These are phyloP conservation scores for Pseudovirgaria hyperparasitica DNA, from an alignment of 2,329 filamentous ascomycete species.

Conservation along the genomic window DNA sequence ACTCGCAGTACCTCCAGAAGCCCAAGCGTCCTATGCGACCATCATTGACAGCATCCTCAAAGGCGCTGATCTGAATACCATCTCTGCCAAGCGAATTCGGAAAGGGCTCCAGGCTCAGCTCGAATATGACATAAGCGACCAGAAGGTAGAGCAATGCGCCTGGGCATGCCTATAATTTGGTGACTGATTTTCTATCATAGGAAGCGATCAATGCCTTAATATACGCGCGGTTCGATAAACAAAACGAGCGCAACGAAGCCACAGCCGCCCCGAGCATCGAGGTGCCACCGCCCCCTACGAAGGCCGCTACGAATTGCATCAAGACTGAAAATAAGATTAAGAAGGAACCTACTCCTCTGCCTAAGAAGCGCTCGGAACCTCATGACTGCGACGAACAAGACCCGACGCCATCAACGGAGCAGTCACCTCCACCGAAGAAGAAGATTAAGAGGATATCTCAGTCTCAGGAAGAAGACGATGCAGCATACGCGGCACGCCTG, in stretches of 20 bases:
- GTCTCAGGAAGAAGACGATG: conserved; percentile 64
- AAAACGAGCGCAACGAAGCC: conserved; percentile 18
- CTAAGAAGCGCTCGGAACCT: conserved; percentile 29
- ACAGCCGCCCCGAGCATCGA: conserved; percentile 6
- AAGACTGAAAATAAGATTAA: no score
- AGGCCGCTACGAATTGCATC: conserved; percentile 8
- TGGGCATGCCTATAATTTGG: background rate
- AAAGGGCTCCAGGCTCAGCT: conserved; percentile 48
- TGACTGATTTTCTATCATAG: conserved; percentile 12
- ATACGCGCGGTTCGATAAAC: conserved; percentile 37
- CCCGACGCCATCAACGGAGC: conserved; percentile 29
- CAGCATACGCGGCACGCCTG: conserved; percentile 70
- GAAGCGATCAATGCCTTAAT: conserved; percentile 34
- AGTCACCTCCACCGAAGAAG: conserved; percentile 32
- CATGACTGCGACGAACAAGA: conserved; percentile 23
- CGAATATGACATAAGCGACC: conserved; percentile 46
- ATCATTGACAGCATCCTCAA: conserved; percentile 53
- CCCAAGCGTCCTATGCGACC: conserved; percentile 37
- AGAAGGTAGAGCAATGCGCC: conserved; percentile 50
- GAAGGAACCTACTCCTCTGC: conserved; percentile 7
- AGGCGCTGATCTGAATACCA: conserved; percentile 47
- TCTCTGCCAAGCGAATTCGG: conserved; percentile 53
- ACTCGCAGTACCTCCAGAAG: conserved; percentile 36
- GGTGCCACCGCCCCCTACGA: conserved; percentile 14
- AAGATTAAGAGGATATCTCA: conserved; percentile 53